phyloP scores from a whole-genome alignment of 1,139 yeast genomes.

The Blastobotrys petasosporus region DNA sequence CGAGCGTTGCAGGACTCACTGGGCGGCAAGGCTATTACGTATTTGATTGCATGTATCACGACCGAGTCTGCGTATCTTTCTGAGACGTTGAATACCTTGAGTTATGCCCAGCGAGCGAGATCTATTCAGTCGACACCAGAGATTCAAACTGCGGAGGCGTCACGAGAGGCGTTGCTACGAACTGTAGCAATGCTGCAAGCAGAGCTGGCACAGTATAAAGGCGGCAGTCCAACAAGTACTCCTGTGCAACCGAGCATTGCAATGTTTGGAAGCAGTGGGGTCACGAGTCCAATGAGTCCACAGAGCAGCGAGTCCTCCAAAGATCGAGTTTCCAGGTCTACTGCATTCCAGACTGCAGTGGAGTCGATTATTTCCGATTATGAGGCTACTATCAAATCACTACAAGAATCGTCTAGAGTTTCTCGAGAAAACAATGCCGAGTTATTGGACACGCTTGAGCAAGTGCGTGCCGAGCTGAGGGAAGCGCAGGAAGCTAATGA shows the following conservation, averaged over 20 bases:
- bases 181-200: conserved; percentile 20
- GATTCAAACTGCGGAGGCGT: conserved; percentile 18
- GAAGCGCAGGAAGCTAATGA: conserved; percentile 14
- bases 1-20: conserved; percentile 71
- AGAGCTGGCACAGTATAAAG: conserved; percentile 15
- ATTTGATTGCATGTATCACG: conserved; percentile 72
- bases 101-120: conserved; percentile 65
- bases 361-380: conserved; percentile 22
- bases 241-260: no score
- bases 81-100: conserved; percentile 73
- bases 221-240: no score
- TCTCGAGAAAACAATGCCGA: conserved; percentile 15
- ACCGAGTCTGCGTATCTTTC: conserved; percentile 49
- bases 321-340: conserved; percentile 19
- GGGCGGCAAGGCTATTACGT: conserved; percentile 76
- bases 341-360: conserved; percentile 22
- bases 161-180: conserved; percentile 20
- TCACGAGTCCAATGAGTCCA: neutral
- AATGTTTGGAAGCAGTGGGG: no score
- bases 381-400: conserved; percentile 23
- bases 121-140: conserved; percentile 27
- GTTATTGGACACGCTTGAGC: conserved; percentile 11
- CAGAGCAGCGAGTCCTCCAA: conserved; percentile 13
- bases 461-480: conserved; percentile 11
- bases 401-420: conserved; percentile 20